Percentiles rank a stretch among this genome's conserved stretches.
Conservation (phyloP, 1,284 basidiomycete species). For the Heterobasidion occidentale region DNA sequence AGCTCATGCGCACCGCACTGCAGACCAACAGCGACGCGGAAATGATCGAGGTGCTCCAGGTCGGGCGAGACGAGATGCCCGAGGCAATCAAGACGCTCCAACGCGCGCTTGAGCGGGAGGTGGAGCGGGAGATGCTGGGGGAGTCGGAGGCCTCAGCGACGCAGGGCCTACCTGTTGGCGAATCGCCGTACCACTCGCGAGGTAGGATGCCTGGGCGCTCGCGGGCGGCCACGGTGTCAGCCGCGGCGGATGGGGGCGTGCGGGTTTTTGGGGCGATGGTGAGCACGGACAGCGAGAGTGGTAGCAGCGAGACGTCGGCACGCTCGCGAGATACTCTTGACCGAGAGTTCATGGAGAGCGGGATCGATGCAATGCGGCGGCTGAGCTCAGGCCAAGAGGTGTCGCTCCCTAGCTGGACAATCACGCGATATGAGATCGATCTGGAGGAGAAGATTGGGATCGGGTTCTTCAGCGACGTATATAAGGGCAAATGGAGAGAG, state of each 20-base stretch:
- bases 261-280: not conserved
- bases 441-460: constrained; percentile 54
- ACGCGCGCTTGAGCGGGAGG: constrained; percentile 50
- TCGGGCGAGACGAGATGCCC: constrained; percentile 62
- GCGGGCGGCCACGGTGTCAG: not conserved
- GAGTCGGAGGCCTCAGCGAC: constrained; percentile 1
- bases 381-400: constrained; percentile 26
- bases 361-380: constrained; percentile 42
- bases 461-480: constrained; percentile 67
- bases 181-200: not conserved
- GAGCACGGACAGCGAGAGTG: constrained; percentile 7
- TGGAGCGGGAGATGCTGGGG: constrained; percentile 24
- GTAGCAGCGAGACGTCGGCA: constrained; percentile 5
- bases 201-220: not conserved
- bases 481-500: constrained; percentile 54
- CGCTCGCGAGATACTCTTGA: constrained; percentile 25
- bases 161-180: not conserved
- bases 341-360: constrained; percentile 37
- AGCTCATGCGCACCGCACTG: constrained; percentile 51
- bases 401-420: constrained; percentile 64
- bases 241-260: not conserved
- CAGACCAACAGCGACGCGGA: constrained; percentile 51
- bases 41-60: constrained; percentile 56
- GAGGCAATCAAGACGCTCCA: constrained; percentile 76
- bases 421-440: constrained; percentile 63